These are phyloP conservation scores for Andrographis paniculata DNA, from an alignment of 305 asterid genomes.

Conservation along the genomic window DNA sequence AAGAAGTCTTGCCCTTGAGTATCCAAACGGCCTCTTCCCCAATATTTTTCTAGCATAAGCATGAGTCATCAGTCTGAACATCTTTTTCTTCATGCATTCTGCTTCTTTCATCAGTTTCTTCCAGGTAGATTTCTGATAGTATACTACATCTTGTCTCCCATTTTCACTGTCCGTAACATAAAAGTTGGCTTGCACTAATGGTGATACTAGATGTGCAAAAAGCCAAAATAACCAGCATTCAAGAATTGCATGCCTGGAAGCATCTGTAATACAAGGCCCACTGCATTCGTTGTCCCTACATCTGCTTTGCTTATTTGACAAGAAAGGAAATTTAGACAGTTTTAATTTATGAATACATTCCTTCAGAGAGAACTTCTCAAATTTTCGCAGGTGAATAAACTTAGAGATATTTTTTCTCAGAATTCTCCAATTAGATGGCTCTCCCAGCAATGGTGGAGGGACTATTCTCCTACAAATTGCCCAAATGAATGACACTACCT, in stretches of 20 bases:
- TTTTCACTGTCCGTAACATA: slow-evolving; percentile 60
- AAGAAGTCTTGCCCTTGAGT: slow-evolving; percentile 64
- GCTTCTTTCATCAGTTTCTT: slow-evolving; percentile 40
- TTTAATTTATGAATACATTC: slow-evolving; percentile 61
- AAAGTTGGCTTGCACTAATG: slow-evolving; percentile 62
- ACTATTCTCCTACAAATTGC: slow-evolving; percentile 78
- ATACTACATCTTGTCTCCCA: slow-evolving; percentile 57
- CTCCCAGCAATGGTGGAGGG: slow-evolving; percentile 65
- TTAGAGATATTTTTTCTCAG: slow-evolving; percentile 61
- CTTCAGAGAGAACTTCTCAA: slow-evolving; percentile 68
- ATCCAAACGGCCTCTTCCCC: slow-evolving; percentile 55
- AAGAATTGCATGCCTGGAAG: slow-evolving; percentile 40
- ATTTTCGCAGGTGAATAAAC: slow-evolving; percentile 64
- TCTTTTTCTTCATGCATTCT: slow-evolving; percentile 29
- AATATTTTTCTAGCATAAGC: slow-evolving; percentile 31
- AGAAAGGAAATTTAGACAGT: slow-evolving; percentile 44
- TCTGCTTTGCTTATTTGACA: slow-evolving; percentile 24
- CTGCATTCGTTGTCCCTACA: slow-evolving; percentile 17
- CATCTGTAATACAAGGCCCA: slow-evolving; percentile 23
- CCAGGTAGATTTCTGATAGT: slow-evolving; percentile 61
- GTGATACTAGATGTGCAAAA: slow-evolving; percentile 48
- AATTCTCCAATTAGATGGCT: slow-evolving; percentile 58
- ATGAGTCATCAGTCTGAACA: slow-evolving; percentile 29
- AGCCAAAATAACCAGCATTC: slow-evolving; percentile 76
- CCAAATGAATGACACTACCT: slow-evolving; percentile 77